phyloP scores from a whole-genome alignment of 768 basidiomycete species.

The Termitomyces eurrhizus region DNA sequence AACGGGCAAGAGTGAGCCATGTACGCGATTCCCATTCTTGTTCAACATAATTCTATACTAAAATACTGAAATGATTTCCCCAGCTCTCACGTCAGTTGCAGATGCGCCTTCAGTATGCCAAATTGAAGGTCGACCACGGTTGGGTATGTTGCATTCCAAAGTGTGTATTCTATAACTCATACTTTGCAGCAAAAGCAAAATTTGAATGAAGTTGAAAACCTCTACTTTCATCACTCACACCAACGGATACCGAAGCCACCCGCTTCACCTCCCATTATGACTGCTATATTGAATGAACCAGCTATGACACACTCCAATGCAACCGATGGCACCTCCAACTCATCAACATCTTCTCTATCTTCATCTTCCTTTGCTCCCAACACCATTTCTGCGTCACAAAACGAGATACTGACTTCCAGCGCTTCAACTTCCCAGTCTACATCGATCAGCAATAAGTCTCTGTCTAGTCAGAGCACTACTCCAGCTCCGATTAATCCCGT shows the following conservation, averaged over 20 bases:
- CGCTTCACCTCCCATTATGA: constrained; percentile 22
- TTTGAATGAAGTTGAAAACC: constrained; percentile 77
- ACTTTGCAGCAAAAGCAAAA: constrained; percentile 66
- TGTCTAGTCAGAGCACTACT: background rate
- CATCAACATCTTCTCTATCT: constrained; percentile 26
- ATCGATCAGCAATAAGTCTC: background rate
- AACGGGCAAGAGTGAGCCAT: constrained; percentile 54
- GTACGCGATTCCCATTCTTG: constrained; percentile 30
- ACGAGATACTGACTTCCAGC: background rate
- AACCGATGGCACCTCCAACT: constrained; percentile 3
- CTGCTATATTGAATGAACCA: constrained; percentile 17
- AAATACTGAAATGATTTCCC: background rate
- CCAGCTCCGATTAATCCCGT: background rate
- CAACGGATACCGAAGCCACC: constrained; percentile 29
- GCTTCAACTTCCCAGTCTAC: constrained; percentile 1
- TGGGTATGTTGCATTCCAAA: constrained; percentile 49
- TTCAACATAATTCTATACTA: background rate
- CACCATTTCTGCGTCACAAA: constrained; percentile 5
- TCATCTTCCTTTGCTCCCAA: constrained; percentile 14
- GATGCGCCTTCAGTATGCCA: constrained; percentile 71
- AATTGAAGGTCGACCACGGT: constrained; percentile 76
- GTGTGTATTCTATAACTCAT: background rate
- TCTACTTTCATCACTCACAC: constrained; percentile 75
- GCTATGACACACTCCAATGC: constrained; percentile 16
- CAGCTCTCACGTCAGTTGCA: constrained; percentile 72